A percentile compares a stretch with the other conserved stretches of the same genome.
phyloP scores from a whole-genome alignment of 768 basidiomycete genomes.

The Naematelia encephala region DNA sequence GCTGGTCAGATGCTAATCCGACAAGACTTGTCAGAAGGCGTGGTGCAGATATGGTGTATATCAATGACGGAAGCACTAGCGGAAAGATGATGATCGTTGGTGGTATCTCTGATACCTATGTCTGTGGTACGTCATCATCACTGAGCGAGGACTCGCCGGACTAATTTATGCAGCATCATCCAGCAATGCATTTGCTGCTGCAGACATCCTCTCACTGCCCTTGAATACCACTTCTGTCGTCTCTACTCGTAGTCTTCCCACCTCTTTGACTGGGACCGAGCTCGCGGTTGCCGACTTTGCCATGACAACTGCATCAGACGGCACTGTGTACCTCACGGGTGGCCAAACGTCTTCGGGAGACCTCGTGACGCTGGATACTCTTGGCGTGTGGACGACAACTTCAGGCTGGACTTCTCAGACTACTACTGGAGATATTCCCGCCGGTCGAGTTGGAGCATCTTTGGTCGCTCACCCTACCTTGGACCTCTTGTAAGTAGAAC shows the following conservation, averaged over 20 bases:
- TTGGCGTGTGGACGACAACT: conserved; percentile 33
- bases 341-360: conserved; percentile 41
- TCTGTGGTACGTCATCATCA: conserved; percentile 39
- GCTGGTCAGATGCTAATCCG: conserved; percentile 33
- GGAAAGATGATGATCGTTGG: conserved; percentile 44
- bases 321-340: conserved; percentile 38
- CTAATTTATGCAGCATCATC: conserved; percentile 25
- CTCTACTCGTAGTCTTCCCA: conserved; percentile 26
- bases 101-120: conserved; percentile 44
- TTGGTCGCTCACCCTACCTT: conserved; percentile 45
- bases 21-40: conserved; percentile 31
- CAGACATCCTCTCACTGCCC: conserved; percentile 41
- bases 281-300: conserved; percentile 46
- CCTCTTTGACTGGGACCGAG: conserved; percentile 30
- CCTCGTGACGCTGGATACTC: conserved; percentile 33
- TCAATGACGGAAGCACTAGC: conserved; percentile 21
- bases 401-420: conserved; percentile 39
- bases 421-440: conserved; percentile 41
- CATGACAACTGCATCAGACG: conserved; percentile 29
- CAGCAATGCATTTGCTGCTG: conserved; percentile 41
- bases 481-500: conserved; percentile 33
- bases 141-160: neutral
- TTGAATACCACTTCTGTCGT: conserved; percentile 26
- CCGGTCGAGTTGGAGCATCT: conserved; percentile 41
- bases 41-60: conserved; percentile 35